Conservation (phyloP, 768 basidiomycete genomes). For the Pulveroboletus frians region DNA sequence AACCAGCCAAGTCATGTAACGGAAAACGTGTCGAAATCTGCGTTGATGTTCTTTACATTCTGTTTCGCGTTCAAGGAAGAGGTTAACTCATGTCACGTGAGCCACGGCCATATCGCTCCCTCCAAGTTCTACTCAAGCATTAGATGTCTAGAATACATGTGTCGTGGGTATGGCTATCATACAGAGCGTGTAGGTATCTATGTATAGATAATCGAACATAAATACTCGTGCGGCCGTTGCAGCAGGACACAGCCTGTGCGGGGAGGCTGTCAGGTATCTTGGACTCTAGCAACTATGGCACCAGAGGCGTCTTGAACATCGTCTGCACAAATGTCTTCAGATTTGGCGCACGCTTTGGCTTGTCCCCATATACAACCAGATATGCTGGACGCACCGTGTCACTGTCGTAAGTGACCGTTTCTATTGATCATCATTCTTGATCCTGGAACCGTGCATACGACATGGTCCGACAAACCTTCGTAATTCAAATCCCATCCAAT, state of each 20-base stretch:
- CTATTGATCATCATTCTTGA: constrained; percentile 22
- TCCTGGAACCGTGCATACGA: neutral
- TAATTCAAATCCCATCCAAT: constrained; percentile 65
- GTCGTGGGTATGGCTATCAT: constrained; percentile 9
- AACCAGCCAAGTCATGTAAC: no score
- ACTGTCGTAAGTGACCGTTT: constrained; percentile 62
- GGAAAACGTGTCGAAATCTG: no score
- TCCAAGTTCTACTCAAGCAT: neutral
- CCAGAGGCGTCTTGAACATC: constrained; percentile 31
- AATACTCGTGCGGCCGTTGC: constrained; percentile 1
- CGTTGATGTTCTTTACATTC: no score
- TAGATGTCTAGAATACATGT: neutral
- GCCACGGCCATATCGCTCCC: no score
- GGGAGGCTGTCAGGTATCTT: neutral
- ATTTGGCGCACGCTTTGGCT: constrained; percentile 14
- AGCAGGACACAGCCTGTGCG: neutral
- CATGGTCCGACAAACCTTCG: constrained; percentile 31
- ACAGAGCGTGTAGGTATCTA: constrained; percentile 18
- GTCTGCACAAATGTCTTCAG: constrained; percentile 26
- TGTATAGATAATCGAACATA: neutral
- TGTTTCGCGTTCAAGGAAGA: no score
- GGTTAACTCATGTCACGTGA: no score
- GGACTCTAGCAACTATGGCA: constrained; percentile 11
- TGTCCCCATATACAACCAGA: constrained; percentile 53
- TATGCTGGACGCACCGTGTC: constrained; percentile 65